Percentiles rank a stretch among this genome's conserved stretches.
Evolutionary conservation across 2,329 filamentous ascomycete species (phyloP).

Genomic region (Pseudogymnoascus sp.): DNA sequence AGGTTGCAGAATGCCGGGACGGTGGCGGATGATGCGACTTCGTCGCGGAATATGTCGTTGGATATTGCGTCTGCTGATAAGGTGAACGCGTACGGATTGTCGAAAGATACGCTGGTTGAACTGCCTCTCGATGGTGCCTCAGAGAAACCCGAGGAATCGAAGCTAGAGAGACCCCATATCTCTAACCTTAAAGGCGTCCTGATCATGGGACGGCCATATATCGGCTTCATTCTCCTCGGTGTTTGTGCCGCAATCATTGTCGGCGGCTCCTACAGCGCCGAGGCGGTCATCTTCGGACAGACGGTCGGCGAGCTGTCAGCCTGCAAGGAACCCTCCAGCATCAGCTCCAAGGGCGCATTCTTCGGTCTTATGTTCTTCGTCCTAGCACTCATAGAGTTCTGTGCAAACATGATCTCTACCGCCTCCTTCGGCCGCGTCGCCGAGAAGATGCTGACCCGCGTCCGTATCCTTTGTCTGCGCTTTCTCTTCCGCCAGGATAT

Average conservation of each 20-base stretch:
- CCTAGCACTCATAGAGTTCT: constrained; percentile 48
- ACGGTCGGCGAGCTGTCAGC: constrained; percentile 45
- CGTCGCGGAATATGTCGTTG: constrained; percentile 3
- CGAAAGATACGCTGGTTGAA: constrained; percentile 9
- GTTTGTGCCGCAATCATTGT: constrained; percentile 39
- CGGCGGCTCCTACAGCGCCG: constrained; percentile 41
- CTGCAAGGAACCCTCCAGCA: constrained; percentile 26
- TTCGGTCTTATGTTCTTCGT: constrained; percentile 41
- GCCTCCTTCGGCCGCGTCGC: constrained; percentile 48
- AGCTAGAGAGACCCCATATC: constrained; percentile 18
- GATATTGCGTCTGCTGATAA: background rate
- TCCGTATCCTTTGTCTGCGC: constrained; percentile 57
- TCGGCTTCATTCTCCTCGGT: constrained; percentile 33
- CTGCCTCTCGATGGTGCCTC: constrained; percentile 42
- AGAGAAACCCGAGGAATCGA: background rate
- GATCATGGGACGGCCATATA: constrained; percentile 31
- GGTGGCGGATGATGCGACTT: constrained; percentile 27
- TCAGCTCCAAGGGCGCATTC: constrained; percentile 27
- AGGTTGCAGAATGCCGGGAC: constrained; percentile 13
- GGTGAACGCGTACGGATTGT: constrained; percentile 15
- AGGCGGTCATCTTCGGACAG: constrained; percentile 51
- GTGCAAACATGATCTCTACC: constrained; percentile 54
- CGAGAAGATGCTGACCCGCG: constrained; percentile 57
- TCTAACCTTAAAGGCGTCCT: constrained; percentile 16
- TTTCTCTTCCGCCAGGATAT: constrained; percentile 60